Evolutionary conservation across 2,329 filamentous ascomycete species (phyloP), one percentile per base, ranked within the genome.

Genomic region (Fusarium udum): DNA sequence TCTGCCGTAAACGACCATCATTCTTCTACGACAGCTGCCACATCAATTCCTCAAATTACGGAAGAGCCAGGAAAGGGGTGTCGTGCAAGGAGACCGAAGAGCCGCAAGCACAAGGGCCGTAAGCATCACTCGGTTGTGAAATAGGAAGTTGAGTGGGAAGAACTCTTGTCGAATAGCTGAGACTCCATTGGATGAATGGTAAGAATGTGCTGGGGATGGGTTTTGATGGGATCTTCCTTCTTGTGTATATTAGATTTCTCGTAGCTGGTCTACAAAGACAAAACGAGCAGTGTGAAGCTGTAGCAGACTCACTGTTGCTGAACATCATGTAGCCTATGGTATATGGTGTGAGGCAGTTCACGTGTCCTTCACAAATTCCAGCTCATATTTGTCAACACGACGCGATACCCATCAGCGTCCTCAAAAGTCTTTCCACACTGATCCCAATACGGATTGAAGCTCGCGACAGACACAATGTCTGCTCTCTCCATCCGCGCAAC

Each of bases 391-490:
- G 55, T 40, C 31, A 58, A 28, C 40, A 58, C 55, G n/a, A 58
- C 40, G 6, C 55, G 42, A 28, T 49, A 58, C 4, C 55, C 55
- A 16, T 58, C 55, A 22, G 24, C 31, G 13, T 58, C 55, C n/a
- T 58, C 40, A 49, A 58, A 58, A 2, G 55, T 49, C 20, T 49
- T 58, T n/a, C 55, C 55, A 24, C n/a, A 49, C 24, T 58, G 40
- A 28, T 58, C 40, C 55, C 55, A 58, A 36, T 58, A 58, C 16
- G 55, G 40, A 36, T 58, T 58, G 11, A 58, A 58, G 32, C 55
- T 58, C 6, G 31, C 10, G 6, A 58, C 55, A n/a, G 55, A 36
- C 28, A 36, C 12, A 28, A 58, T n/a, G 1, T 31, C n/a, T 3
- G 15, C 40, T n/a, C 12, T 28, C 20, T 49, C 55, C 40, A 58